Conservation (phyloP, 768 basidiomycete species). For the Leucocoprinus birnbaumii region DNA sequence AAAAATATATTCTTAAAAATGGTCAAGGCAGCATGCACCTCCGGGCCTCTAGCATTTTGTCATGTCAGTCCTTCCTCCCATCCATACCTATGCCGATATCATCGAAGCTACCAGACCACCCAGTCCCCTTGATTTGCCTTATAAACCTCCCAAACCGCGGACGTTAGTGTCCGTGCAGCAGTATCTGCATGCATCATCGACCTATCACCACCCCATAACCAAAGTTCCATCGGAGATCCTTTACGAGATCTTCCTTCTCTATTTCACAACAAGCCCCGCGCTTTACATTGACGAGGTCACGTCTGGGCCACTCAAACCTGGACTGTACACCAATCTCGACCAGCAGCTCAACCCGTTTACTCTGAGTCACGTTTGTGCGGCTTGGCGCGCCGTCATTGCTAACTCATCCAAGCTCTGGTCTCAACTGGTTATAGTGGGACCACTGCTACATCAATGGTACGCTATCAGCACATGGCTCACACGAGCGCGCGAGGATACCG, state of each 20-base stretch:
- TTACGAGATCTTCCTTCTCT: not conserved
- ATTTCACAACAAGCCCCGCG: not conserved
- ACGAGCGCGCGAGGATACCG: not conserved
- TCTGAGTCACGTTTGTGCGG: not conserved
- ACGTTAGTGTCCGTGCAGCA: not conserved
- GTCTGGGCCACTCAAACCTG: not conserved
- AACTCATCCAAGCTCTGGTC: not conserved
- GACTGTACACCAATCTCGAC: not conserved
- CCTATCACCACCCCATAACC: not conserved
- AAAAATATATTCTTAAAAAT: too few relatives aligned
- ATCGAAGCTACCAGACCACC: not conserved
- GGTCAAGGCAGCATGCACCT: too few relatives aligned
- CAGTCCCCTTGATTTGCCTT: not conserved
- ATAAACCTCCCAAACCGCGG: not conserved
- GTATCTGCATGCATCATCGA: too few relatives aligned
- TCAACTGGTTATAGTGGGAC: not conserved
- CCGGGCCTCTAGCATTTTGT: too few relatives aligned
- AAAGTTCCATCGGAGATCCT: not conserved
- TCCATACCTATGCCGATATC: constrained; percentile 2
- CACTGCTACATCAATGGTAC: not conserved
- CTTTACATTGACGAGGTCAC: not conserved
- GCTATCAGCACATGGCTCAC: not conserved
- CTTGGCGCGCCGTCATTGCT: not conserved
- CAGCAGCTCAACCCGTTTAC: not conserved
- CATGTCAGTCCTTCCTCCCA: not conserved